These are phyloP conservation scores for Lepidopterella palustris DNA, from an alignment of 495 filamentous ascomycete genomes.

Conservation along the genomic window DNA sequence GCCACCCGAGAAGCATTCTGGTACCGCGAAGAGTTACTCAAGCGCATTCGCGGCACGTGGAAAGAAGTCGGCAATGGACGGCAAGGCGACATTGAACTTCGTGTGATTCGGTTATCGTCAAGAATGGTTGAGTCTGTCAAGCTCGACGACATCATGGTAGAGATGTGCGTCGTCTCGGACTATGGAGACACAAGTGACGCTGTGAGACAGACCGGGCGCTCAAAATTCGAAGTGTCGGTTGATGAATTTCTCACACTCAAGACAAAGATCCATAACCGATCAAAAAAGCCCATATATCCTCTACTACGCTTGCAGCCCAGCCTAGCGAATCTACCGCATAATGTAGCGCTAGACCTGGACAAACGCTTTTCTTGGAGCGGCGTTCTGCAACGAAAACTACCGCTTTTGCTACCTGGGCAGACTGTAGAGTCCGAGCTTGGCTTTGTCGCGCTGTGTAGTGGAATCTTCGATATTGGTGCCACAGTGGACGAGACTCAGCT, in stretches of 20 bases:
- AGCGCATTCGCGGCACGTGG: constrained; percentile 65
- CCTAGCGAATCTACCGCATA: constrained; percentile 64
- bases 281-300: constrained; percentile 57
- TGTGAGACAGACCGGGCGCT: constrained; percentile 42
- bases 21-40: constrained; percentile 81
- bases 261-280: constrained; percentile 66
- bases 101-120: constrained; percentile 61
- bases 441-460: constrained; percentile 65
- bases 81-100: constrained; percentile 65
- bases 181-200: constrained; percentile 3
- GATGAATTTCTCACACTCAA: constrained; percentile 66
- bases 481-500: constrained; percentile 67
- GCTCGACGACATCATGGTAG: constrained; percentile 71
- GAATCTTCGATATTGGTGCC: constrained; percentile 75
- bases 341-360: constrained; percentile 74
- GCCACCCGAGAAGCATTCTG: constrained; percentile 80
- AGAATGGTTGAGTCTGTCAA: constrained; percentile 80
- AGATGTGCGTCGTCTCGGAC: constrained; percentile 46
- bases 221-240: constrained; percentile 52
- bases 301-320: constrained; percentile 71
- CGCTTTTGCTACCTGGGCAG: constrained; percentile 52
- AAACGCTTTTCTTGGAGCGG: constrained; percentile 80
- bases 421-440: constrained; percentile 54
- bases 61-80: constrained; percentile 51
- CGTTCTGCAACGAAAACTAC: constrained; percentile 57